These are phyloP conservation scores for Stemphylium lycopersici DNA, from an alignment of 2,329 filamentous ascomycete species.

Conservation along the genomic window DNA sequence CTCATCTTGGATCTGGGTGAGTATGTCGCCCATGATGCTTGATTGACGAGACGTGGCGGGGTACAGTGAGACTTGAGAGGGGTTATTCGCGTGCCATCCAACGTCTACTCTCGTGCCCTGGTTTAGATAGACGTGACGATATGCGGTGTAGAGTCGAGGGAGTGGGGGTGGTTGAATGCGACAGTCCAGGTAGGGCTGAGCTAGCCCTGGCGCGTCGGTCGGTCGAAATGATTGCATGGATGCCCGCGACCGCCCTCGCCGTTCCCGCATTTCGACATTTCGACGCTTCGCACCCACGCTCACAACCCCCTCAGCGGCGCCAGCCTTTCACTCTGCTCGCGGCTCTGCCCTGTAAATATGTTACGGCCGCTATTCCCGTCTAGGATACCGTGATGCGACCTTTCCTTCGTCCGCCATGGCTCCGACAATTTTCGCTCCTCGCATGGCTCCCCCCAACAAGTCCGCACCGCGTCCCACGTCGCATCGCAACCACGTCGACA, in stretches of 20 bases:
- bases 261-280: not conserved
- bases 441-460: constrained; percentile 28
- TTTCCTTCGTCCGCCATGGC: constrained; percentile 31
- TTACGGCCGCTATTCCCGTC: not conserved
- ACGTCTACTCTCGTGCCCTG: too few species aligned
- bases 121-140: too few species aligned
- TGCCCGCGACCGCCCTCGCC: not conserved
- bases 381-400: constrained; percentile 36
- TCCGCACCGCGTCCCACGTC: constrained; percentile 35
- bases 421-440: constrained; percentile 23
- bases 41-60: not conserved
- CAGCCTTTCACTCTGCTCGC: not conserved
- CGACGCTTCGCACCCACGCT: not conserved
- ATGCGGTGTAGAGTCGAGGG: not conserved
- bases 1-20: constrained; percentile 85
- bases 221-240: constrained; percentile 1
- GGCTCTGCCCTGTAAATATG: constrained; percentile 31
- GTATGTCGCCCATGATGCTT: constrained; percentile 69
- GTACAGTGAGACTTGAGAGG: too few species aligned
- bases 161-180: constrained; percentile 8
- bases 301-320: constrained; percentile 2
- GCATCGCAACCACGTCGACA: constrained; percentile 36
- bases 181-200: constrained; percentile 18
- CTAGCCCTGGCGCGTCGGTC: constrained; percentile 24
- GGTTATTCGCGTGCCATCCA: too few species aligned